A percentile compares a stretch with the other conserved stretches of the same genome.
Conservation (phyloP, 1,284 basidiomycete genomes). For the Apiotrichum laibachii region DNA sequence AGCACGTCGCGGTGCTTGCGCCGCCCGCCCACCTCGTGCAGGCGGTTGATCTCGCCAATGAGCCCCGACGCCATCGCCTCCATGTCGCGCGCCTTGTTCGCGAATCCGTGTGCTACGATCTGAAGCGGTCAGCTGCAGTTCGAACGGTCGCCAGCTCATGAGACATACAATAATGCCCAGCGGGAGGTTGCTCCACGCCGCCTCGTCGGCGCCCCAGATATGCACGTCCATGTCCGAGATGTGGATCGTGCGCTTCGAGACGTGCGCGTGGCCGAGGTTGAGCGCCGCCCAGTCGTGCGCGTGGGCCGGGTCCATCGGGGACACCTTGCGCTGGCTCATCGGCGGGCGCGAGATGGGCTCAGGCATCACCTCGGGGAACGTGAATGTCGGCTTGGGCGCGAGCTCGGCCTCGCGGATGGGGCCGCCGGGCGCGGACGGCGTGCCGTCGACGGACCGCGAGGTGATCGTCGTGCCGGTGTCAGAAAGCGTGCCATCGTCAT, state of each 20-base stretch:
- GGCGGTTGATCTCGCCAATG: slow-evolving; percentile 29
- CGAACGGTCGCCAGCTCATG: background rate
- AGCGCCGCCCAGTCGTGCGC: slow-evolving; percentile 6
- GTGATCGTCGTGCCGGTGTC: background rate
- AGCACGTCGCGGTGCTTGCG: slow-evolving; percentile 37
- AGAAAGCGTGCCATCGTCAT: background rate
- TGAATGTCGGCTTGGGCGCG: background rate
- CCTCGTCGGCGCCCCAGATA: slow-evolving; percentile 5
- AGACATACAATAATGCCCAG: slow-evolving; percentile 1
- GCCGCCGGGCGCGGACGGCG: no score
- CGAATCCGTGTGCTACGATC: slow-evolving; percentile 21
- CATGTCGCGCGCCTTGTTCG: slow-evolving; percentile 25
- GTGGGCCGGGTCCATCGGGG: slow-evolving; percentile 1
- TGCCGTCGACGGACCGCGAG: background rate
- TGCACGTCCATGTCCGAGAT: slow-evolving; percentile 5
- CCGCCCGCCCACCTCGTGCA: slow-evolving; percentile 10
- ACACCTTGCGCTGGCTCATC: background rate
- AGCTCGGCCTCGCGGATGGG: no score
- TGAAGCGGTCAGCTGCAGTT: background rate
- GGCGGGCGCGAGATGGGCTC: background rate
- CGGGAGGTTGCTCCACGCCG: background rate
- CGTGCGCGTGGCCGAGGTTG: slow-evolving; percentile 2
- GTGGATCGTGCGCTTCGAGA: background rate
- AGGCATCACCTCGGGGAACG: background rate
- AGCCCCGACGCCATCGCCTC: slow-evolving; percentile 41